These are phyloP conservation scores for Diplosphaera chodatii DNA, from an alignment of 139 green algal genomes.

Conservation along the genomic window DNA sequence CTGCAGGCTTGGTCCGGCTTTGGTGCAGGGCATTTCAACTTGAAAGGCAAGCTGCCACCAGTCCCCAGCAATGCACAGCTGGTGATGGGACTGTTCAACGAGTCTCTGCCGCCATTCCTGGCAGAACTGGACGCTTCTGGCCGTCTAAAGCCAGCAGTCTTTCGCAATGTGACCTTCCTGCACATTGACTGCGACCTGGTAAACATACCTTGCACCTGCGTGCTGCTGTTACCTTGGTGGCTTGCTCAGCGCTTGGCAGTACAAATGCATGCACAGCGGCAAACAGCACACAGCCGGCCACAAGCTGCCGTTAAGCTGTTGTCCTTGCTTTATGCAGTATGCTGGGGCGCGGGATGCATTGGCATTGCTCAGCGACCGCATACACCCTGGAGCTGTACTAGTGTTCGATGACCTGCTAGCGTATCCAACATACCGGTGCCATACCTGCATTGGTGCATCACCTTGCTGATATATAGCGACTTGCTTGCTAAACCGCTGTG, in stretches of 20 bases:
- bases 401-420: background rate
- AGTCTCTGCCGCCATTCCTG: background rate
- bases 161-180: background rate
- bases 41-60: background rate
- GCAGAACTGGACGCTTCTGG: background rate
- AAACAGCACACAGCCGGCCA: too few relatives aligned
- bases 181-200: background rate
- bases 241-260: too few relatives aligned
- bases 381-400: background rate
- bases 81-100: background rate
- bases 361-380: background rate
- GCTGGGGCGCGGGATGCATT: background rate
- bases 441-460: too few relatives aligned
- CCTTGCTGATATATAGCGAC: too few relatives aligned
- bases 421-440: background rate
- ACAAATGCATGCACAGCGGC: too few relatives aligned
- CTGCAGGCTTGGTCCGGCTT: background rate
- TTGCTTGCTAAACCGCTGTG: too few relatives aligned
- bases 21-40: background rate
- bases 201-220: too few relatives aligned
- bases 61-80: background rate
- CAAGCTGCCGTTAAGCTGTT: background rate
- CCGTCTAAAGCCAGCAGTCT: background rate
- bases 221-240: too few relatives aligned
- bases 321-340: background rate